Percentiles rank a stretch among this genome's conserved stretches.
Conservation (phyloP, 768 basidiomycete species). For the Leccinellum albellum region DNA sequence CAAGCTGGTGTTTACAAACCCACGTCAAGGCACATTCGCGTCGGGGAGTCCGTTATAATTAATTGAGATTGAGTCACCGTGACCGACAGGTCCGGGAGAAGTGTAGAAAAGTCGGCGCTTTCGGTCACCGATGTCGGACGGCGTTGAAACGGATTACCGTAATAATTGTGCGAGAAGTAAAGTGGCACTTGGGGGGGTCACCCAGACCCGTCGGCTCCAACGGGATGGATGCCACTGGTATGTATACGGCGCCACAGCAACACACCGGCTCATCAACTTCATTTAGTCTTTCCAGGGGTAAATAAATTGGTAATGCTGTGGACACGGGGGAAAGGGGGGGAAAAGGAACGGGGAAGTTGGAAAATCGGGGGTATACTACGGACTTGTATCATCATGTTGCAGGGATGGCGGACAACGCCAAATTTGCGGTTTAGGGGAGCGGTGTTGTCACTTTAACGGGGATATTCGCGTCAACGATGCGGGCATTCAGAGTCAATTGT, state of each 20-base stretch:
- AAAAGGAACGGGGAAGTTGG: background rate
- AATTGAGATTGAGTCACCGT: background rate
- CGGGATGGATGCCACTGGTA: too few relatives aligned
- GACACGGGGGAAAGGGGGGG: background rate
- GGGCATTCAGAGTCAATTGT: background rate
- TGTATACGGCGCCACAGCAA: background rate
- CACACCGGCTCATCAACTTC: background rate
- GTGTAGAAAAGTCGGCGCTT: background rate
- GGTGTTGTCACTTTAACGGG: background rate
- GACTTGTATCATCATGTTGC: background rate
- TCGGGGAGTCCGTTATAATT: background rate
- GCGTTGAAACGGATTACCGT: background rate
- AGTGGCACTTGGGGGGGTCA: background rate
- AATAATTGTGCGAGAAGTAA: background rate
- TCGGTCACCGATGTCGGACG: background rate
- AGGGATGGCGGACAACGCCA: background rate
- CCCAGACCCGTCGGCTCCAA: background rate
- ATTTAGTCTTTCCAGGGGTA: background rate
- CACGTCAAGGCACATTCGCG: background rate
- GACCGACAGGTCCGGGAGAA: background rate
- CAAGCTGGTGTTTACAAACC: background rate
- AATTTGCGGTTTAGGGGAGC: background rate
- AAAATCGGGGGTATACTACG: background rate
- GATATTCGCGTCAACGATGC: background rate
- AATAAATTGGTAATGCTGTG: background rate